These are phyloP conservation scores for Erythrophleum fordii DNA, from an alignment of 306 rosid species.

Conservation along the genomic window DNA sequence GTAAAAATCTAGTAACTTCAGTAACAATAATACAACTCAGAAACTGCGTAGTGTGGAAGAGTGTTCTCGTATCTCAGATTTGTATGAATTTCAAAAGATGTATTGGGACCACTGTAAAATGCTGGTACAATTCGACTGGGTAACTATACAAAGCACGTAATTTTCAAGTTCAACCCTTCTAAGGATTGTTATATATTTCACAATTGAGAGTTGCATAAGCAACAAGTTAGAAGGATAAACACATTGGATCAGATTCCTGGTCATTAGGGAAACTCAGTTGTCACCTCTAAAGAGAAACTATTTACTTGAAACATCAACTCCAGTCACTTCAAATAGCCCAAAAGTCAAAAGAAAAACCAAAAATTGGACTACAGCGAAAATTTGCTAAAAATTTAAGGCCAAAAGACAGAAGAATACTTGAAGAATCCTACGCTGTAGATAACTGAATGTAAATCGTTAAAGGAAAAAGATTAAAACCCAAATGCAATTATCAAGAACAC, in stretches of 20 bases:
- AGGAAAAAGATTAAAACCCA: background rate
- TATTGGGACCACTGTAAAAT: background rate
- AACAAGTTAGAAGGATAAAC: slow-evolving; percentile 17
- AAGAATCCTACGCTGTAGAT: slow-evolving; percentile 3
- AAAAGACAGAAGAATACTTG: slow-evolving; percentile 22
- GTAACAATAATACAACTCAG: background rate
- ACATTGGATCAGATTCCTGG: slow-evolving; percentile 34
- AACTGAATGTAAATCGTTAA: slow-evolving; percentile 4
- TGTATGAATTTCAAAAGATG: background rate
- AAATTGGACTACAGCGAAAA: background rate
- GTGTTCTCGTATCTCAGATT: background rate
- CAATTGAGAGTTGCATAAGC: background rate
- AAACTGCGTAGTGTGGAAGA: slow-evolving; percentile 21
- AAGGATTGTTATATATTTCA: slow-evolving; percentile 16
- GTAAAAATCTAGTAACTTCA: slow-evolving; percentile 24
- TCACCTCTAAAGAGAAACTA: slow-evolving; percentile 6
- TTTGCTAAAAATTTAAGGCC: background rate
- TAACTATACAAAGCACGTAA: background rate
- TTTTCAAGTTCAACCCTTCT: slow-evolving; percentile 20
- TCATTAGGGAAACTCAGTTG: background rate
- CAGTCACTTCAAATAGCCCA: slow-evolving; percentile 40
- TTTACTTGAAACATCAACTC: slow-evolving; percentile 30
- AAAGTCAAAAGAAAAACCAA: background rate
- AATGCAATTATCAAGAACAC: slow-evolving; percentile 8
- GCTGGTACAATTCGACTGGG: slow-evolving; percentile 15